A percentile compares a stretch with the other conserved stretches of the same genome.
These are phyloP conservation scores for Salpingoeca rosetta DNA, from an alignment of 78 protist species.

Conservation along the genomic window DNA sequence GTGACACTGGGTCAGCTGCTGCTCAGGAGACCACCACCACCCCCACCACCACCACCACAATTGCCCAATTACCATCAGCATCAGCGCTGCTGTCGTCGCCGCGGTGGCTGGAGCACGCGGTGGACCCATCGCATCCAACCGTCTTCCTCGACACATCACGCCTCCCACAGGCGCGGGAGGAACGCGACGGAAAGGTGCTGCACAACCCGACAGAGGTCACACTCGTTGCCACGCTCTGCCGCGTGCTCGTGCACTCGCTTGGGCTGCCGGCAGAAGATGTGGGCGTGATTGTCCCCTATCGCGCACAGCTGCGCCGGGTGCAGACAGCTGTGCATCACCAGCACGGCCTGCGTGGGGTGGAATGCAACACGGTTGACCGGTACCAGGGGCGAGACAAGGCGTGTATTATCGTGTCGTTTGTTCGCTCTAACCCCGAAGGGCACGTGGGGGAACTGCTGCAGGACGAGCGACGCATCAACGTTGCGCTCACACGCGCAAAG, in stretches of 20 bases:
- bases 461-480: slow-evolving; percentile 80
- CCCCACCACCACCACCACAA: no score
- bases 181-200: neutral
- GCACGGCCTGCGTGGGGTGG: neutral
- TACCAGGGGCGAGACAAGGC: slow-evolving; percentile 84
- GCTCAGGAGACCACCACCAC: no score
- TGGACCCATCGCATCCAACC: slow-evolving; percentile 6
- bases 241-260: neutral
- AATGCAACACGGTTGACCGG: slow-evolving; percentile 63
- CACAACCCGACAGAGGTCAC: neutral
- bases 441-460: slow-evolving; percentile 56
- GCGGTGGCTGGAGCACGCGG: neutral
- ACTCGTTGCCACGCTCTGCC: neutral
- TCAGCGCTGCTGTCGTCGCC: neutral
- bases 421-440: slow-evolving; percentile 20
- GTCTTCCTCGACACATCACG: slow-evolving; percentile 32
- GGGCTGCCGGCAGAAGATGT: slow-evolving; percentile 15
- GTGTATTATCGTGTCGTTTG: slow-evolving; percentile 59
- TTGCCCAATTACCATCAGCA: no score
- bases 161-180: neutral
- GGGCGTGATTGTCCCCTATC: slow-evolving; percentile 75
- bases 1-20: no score
- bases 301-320: slow-evolving; percentile 44
- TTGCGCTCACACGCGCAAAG: slow-evolving; percentile 82
- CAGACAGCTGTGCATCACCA: neutral